Percentiles rank a stretch among this genome's conserved stretches.
Evolutionary conservation across 768 basidiomycete species (phyloP).

Genomic region (Trametopsis cervina): DNA sequence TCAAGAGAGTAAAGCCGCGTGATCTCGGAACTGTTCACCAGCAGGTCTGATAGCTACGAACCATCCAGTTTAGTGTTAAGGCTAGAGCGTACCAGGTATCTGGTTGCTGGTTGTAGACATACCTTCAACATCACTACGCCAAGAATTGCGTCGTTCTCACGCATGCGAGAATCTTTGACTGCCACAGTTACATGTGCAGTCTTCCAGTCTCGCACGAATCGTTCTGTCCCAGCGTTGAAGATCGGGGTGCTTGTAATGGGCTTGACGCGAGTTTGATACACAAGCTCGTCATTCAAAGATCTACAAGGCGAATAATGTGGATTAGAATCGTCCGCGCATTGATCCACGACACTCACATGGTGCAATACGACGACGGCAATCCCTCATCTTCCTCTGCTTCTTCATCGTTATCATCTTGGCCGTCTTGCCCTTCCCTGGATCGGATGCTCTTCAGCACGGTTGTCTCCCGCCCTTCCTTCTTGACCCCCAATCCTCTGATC

Average conservation of each 20-base stretch:
- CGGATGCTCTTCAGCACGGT: conserved; percentile 23
- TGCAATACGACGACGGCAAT: conserved; percentile 62
- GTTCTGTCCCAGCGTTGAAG: conserved; percentile 60
- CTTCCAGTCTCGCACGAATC: conserved; percentile 59
- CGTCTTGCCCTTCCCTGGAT: conserved; percentile 46
- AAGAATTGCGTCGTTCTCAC: conserved; percentile 60
- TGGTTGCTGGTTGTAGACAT: no score
- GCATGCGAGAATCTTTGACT: conserved; percentile 51
- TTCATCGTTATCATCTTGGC: conserved; percentile 47
- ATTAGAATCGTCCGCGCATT: conserved; percentile 6
- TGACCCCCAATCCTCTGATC: conserved; percentile 55
- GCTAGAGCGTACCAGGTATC: no score
- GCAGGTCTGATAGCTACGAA: conserved; percentile 23
- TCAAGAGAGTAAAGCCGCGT: conserved; percentile 56
- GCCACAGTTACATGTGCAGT: conserved; percentile 55
- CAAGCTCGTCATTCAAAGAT: conserved; percentile 44
- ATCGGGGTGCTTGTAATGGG: conserved; percentile 28
- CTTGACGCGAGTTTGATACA: conserved; percentile 28
- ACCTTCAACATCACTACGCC: conserved; percentile 58
- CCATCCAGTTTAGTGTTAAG: no score
- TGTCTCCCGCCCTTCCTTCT: conserved; percentile 30
- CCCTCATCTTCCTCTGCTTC: conserved; percentile 48
- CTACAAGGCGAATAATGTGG: conserved; percentile 12
- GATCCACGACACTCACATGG: conserved; percentile 27
- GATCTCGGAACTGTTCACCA: conserved; percentile 42